A percentile compares a stretch with the other conserved stretches of the same genome.
Conservation (phyloP, 768 basidiomycete genomes). For the Collybiopsis confluens region DNA sequence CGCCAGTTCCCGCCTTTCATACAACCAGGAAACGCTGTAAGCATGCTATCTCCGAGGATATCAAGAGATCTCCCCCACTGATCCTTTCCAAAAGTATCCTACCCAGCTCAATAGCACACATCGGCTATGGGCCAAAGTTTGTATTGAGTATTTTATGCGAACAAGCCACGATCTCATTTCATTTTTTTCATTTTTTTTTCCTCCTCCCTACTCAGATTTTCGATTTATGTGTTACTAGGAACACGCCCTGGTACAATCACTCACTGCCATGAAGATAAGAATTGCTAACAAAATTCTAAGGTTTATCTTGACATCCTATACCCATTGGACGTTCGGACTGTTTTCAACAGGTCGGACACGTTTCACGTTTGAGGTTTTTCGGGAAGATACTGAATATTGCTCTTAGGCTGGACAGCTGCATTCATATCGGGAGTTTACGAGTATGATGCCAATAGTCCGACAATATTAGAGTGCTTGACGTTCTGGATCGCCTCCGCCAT, state of each 20-base stretch:
- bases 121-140: constrained; percentile 59
- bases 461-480: constrained; percentile 44
- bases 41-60: not conserved
- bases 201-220: constrained; percentile 52
- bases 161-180: too few species aligned
- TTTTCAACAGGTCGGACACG: constrained; percentile 46
- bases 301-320: constrained; percentile 59
- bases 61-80: not conserved
- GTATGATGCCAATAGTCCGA: constrained; percentile 37
- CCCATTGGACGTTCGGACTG: constrained; percentile 57
- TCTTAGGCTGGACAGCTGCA: constrained; percentile 48
- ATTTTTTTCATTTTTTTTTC: too few species aligned
- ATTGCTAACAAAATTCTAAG: too few species aligned
- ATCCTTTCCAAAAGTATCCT: constrained; percentile 17
- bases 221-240: constrained; percentile 48
- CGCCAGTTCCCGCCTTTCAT: constrained; percentile 38
- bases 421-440: constrained; percentile 45
- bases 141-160: not conserved
- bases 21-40: constrained; percentile 23
- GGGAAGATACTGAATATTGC: not conserved
- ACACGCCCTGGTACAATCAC: constrained; percentile 34
- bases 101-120: constrained; percentile 37
- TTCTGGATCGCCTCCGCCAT: constrained; percentile 58
- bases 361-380: not conserved
- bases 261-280: too few species aligned